Evolutionary conservation across 768 basidiomycete genomes (phyloP).

Genomic region (Podaxis sp.): DNA sequence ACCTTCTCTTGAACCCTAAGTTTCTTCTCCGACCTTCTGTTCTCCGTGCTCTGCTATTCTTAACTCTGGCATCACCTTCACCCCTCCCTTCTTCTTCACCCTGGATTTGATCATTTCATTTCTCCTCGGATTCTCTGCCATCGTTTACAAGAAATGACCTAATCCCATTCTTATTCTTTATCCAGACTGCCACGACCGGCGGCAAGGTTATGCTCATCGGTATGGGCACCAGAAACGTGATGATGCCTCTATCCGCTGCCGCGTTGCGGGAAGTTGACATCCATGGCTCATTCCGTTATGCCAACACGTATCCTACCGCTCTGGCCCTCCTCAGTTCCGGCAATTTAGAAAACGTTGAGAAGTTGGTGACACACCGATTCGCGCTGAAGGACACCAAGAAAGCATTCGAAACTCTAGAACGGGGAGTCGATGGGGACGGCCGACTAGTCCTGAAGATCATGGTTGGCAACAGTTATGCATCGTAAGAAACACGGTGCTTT

Average conservation of each 20-base stretch:
- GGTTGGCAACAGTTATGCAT: slow-evolving; percentile 41
- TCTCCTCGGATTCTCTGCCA: slow-evolving; percentile 8
- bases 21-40: background rate
- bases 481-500: background rate
- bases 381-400: slow-evolving; percentile 57
- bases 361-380: slow-evolving; percentile 80
- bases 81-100: background rate
- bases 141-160: slow-evolving; percentile 5
- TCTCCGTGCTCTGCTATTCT: slow-evolving; percentile 9
- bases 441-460: slow-evolving; percentile 89
- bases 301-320: slow-evolving; percentile 88
- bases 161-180: slow-evolving; percentile 10
- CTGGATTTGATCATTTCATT: slow-evolving; percentile 15
- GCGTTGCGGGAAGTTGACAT: slow-evolving; percentile 91
- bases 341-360: slow-evolving; percentile 58
- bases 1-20: background rate
- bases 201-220: slow-evolving; percentile 93
- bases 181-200: slow-evolving; percentile 76
- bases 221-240: slow-evolving; percentile 86
- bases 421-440: slow-evolving; percentile 77
- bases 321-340: slow-evolving; percentile 72
- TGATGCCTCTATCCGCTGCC: slow-evolving; percentile 80
- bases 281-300: slow-evolving; percentile 88
- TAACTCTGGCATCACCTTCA: background rate
- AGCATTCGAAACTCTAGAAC: slow-evolving; percentile 81